Percentiles rank a stretch among this genome's conserved stretches.
phyloP scores from a whole-genome alignment of 2,329 filamentous ascomycete species.

The Phaeophleospora eucalypticola region DNA sequence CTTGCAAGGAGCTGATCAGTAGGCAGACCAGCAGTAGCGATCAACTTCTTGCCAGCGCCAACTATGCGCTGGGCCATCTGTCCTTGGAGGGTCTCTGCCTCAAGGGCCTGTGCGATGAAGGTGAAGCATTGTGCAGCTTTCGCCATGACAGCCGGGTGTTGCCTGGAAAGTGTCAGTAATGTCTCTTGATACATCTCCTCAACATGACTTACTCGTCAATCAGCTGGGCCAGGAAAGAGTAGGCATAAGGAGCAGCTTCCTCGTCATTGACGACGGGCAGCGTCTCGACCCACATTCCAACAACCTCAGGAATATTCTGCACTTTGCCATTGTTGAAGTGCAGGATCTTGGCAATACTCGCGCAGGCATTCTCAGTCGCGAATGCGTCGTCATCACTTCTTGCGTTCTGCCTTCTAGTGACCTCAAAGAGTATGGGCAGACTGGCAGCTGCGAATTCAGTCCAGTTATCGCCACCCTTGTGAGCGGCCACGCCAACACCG shows the following conservation, averaged over 20 bases:
- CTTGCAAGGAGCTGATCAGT: constrained; percentile 69
- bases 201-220: constrained; percentile 84
- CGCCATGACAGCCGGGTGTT: constrained; percentile 74
- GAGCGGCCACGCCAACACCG: constrained; percentile 90
- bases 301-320: constrained; percentile 68
- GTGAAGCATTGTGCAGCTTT: constrained; percentile 80
- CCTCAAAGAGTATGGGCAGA: constrained; percentile 78
- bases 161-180: constrained; percentile 52
- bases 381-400: constrained; percentile 91
- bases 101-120: constrained; percentile 80
- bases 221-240: constrained; percentile 83
- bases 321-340: constrained; percentile 82
- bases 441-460: constrained; percentile 78
- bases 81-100: constrained; percentile 84
- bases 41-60: constrained; percentile 70
- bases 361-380: constrained; percentile 94
- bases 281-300: constrained; percentile 83
- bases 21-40: constrained; percentile 70
- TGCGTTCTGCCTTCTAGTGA: constrained; percentile 74
- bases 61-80: constrained; percentile 75
- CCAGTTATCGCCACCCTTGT: constrained; percentile 84
- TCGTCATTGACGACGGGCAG: constrained; percentile 92
- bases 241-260: constrained; percentile 93
- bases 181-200: too few relatives aligned
- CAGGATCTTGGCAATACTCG: constrained; percentile 93